These are phyloP conservation scores for Acidiella bohemica DNA, from an alignment of 495 filamentous ascomycete species.

Conservation along the genomic window DNA sequence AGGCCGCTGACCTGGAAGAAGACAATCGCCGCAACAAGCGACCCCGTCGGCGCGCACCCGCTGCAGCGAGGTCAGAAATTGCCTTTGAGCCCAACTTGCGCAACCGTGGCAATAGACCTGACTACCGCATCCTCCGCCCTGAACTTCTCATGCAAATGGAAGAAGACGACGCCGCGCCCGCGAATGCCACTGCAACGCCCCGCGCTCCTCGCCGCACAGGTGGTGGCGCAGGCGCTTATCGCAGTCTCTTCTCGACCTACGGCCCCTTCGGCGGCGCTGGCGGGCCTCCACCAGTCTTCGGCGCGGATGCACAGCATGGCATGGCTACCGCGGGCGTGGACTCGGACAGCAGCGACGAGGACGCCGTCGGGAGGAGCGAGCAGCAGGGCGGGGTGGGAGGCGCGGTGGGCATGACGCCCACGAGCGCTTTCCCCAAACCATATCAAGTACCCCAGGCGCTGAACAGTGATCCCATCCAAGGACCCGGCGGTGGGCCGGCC, in stretches of 20 bases:
- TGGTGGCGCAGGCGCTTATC: constrained; percentile 41
- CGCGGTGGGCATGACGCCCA: constrained; percentile 62
- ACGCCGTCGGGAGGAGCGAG: constrained; percentile 42
- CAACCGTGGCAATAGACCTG: constrained; percentile 30
- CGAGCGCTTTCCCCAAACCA: constrained; percentile 44
- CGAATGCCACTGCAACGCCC: constrained; percentile 41
- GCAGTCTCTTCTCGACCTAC: constrained; percentile 67
- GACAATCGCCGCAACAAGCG: constrained; percentile 13
- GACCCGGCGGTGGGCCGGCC: constrained; percentile 52
- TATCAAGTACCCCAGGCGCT: constrained; percentile 52
- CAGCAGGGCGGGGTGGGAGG: constrained; percentile 39
- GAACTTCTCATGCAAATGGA: constrained; percentile 57
- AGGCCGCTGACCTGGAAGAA: constrained; percentile 67
- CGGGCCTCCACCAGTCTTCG: constrained; percentile 56
- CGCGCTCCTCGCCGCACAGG: constrained; percentile 48
- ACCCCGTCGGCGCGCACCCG: constrained; percentile 5
- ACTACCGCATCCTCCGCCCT: constrained; percentile 65
- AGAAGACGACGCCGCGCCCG: constrained; percentile 47
- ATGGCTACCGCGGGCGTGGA: constrained; percentile 68
- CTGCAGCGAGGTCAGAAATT: constrained; percentile 9
- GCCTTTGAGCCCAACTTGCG: constrained; percentile 25
- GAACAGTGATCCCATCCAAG: constrained; percentile 49
- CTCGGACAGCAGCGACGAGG: constrained; percentile 94
- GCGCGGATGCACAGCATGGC: constrained; percentile 61
- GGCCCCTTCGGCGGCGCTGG: constrained; percentile 84